A percentile compares a stretch with the other conserved stretches of the same genome.
Evolutionary conservation across 352 stramenopile genomes (phyloP).

Genomic region (Aphanomyces cochlioides): DNA sequence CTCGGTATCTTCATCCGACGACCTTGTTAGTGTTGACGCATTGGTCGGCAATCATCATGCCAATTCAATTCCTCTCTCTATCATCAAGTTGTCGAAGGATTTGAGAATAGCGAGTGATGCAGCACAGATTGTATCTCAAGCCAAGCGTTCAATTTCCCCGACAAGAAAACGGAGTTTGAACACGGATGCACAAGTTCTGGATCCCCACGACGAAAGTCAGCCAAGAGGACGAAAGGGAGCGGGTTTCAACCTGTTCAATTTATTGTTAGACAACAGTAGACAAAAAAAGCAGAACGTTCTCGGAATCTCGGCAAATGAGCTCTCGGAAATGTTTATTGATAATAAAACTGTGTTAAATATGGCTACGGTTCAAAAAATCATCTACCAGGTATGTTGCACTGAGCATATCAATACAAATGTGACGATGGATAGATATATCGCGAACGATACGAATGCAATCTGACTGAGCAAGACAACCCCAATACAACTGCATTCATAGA

Average conservation of each 20-base stretch:
- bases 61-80: conserved; percentile 8
- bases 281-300: conserved; percentile 12
- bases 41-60: neutral
- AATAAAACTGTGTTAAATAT: conserved; percentile 27
- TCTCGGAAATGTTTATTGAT: conserved; percentile 30
- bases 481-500: conserved; percentile 76
- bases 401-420: neutral
- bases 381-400: conserved; percentile 7
- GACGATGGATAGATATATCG: conserved; percentile 51
- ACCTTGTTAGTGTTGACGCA: neutral
- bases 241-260: neutral
- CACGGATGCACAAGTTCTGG: too few relatives aligned
- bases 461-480: conserved; percentile 67
- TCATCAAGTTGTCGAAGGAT: conserved; percentile 9
- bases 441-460: conserved; percentile 63
- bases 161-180: too few relatives aligned
- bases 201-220: neutral
- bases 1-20: neutral
- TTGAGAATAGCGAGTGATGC: neutral
- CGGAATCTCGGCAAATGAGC: conserved; percentile 17
- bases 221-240: conserved; percentile 1
- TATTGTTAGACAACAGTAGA: conserved; percentile 17
- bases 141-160: too few relatives aligned
- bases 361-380: conserved; percentile 25
- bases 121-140: neutral